Base-by-base conservation (phyloP, 2,329 filamentous ascomycete species). In the Coniosporium tulheliwenetii region DNA sequence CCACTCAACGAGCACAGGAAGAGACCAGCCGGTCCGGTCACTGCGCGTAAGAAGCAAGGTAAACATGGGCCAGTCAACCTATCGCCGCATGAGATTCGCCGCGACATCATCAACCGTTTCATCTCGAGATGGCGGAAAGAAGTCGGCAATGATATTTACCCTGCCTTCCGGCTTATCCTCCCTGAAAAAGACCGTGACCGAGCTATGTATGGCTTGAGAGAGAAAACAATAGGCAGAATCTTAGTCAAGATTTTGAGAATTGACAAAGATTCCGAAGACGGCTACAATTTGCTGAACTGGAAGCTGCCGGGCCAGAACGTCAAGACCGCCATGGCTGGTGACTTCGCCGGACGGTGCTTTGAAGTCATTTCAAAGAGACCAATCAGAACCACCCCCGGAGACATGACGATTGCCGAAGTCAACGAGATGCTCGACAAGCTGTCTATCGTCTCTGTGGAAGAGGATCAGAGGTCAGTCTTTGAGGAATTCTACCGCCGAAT, bases 171-270 rank as follows among this genome's bases (percentile, higher is more conserved):
- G 14, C 72, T 98, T 37, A 94, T 96, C 43, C 70, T 95, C 3
- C 87, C 89, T 0, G 85, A 93, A 52, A 93, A 93, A 55, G 91
- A 98, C 54, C 77, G 86, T 33, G 86, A 96, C 52, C 76, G 91
- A 38, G 81, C 82, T 13, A 86, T 94, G 67, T 98, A 96, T 53
- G 85, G 89, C 1, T 67, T 98, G 34, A 96, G 96, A 56, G 91
- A 98, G 64, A 87, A 81, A 56, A 75, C 79, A 5, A 86, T 98
- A 44, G 89, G 81, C 8, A 94, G 86, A 55, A 64, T 96, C 14
- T 67, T 96, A n/a, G 83, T 95, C 43, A 89, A 86, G 55, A 72
- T 94, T 33, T 81, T 94, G 69, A 89, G 87, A 55, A 93, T 98
- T 51, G 81, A 87, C 63, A 84, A 81, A 52, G 79, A 87, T 51